These are phyloP conservation scores for Vigna nakashimae DNA, from an alignment of 306 rosid genomes.

Conservation along the genomic window DNA sequence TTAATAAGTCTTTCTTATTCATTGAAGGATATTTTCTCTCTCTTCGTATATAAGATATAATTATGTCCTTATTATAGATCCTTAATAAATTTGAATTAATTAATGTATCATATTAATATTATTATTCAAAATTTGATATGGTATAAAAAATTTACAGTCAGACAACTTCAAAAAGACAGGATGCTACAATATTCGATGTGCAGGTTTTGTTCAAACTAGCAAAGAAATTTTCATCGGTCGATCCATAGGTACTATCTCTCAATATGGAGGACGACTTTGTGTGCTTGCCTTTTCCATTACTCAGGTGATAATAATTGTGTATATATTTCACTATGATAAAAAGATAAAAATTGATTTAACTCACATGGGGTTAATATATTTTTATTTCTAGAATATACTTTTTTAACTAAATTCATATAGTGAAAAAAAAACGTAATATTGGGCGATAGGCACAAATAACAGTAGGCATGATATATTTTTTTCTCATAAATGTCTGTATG, in stretches of 20 bases:
- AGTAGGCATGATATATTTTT: too few relatives aligned
- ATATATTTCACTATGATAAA: not conserved
- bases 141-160: not conserved
- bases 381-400: not conserved
- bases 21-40: too few relatives aligned
- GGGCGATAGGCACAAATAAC: too few relatives aligned
- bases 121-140: not conserved
- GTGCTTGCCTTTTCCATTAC: not conserved
- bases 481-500: too few relatives aligned
- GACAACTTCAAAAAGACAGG: constrained; percentile 21
- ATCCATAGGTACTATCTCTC: not conserved
- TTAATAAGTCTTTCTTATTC: too few relatives aligned
- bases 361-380: not conserved
- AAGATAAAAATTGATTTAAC: not conserved
- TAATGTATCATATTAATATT: too few relatives aligned
- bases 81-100: too few relatives aligned
- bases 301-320: not conserved
- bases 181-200: not conserved
- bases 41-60: too few relatives aligned
- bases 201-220: too few relatives aligned
- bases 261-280: accelerated
- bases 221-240: not conserved
- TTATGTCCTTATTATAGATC: too few relatives aligned
- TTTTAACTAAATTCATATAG: not conserved
- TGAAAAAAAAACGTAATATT: too few relatives aligned